Base-by-base conservation (phyloP, 2,329 filamentous ascomycete genomes). In the Cordyceps pruinosa region DNA sequence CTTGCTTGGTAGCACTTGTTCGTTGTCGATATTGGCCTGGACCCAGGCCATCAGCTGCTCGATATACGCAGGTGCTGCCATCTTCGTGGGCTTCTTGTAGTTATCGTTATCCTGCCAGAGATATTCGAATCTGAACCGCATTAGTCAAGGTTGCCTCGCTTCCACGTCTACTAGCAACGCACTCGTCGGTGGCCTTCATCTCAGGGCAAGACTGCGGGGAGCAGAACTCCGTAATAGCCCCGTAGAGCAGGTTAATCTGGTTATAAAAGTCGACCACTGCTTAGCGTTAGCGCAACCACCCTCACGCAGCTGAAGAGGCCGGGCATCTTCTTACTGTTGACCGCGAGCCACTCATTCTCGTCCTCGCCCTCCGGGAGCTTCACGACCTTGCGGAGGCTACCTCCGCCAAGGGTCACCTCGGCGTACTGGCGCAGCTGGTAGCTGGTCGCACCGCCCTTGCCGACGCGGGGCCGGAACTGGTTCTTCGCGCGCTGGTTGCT, bases 181-280 rank as follows among this genome's bases (percentile, higher is more conserved):
- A 94, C 88, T 99, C 94, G 75, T 99, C 95, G 10, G 94, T 99
- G n/a, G 94, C 94, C 75, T 99, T 99, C 94, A 99, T 99, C 76
- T 97, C 94, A 1, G 94, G 94, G 72, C 94, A 99, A 62, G 91
- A 91, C 70, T 94, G 88, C 32, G 94, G 93, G 26, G 94, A 97
- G 79, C 94, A 99, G 75, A 99, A 99, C 71, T 99, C 94, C 59
- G 94, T 99, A 70, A 99, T 99, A 63, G 94, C 94, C 59, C 95
- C 95, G 72, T 99, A 99, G 59, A 99, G 86, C 35, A 99, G 83
- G 75, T 99, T 99, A 79, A 99, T 96, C 75, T 99, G 94, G 78
- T 99, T 99, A 84, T 99, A 99, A 75, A 99, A 99, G 75, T 99
- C 94, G 77, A 99, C 94, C 77, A 99, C 92, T 96, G 64, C n/a